Evolutionary conservation across 1,284 basidiomycete species (phyloP), one percentile per base, ranked within the genome.

Genomic region (Vanrija sp.): DNA sequence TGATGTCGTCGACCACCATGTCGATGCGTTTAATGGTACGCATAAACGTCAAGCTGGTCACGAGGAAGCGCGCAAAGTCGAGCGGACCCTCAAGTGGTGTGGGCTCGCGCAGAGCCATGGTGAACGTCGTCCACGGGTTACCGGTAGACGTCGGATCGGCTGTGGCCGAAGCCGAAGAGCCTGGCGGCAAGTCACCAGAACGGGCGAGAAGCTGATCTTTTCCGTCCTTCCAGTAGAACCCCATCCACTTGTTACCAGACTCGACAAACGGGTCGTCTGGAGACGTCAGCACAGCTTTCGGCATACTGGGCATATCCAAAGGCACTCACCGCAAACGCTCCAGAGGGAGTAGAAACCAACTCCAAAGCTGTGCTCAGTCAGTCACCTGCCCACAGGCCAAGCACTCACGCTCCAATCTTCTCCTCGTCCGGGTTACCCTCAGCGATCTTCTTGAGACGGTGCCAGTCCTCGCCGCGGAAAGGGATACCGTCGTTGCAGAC

Each of bases 11-110:
- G 43, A 93, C 83, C 68, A 83, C 87, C 21, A 95, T 83, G 64
- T 83, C 85, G 51, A 98, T 83, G 68, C 86, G 82, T 14, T 81
- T 80, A 6, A 98, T 83, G 56, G 86, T 82, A 16, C 83, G 81
- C 85, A 98, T 98, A 76, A 99, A 99, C 0, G 92, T 95, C 55
- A 99, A 86, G 0, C 90, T 92, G 1, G 92, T 95, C 18, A 88
- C 83, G 16, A 99, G 81, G 74, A 99, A 98, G 38, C 90, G 85
- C 34, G 88, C 85, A 60, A 97, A 86, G 65, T 94, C 91, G 57
- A 95, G 88, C 0, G 80, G 80, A 3, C 83, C 82, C 10, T 94
- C 93, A 46, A 97, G 87, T 0, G 91, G 85, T 0, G 82, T 80
- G 2, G 89, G 85, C 70, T 96, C 90, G 40, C 96, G 84, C 1